These are phyloP conservation scores for Fomitopsis pinicola DNA, from an alignment of 1,284 basidiomycete species.

Conservation along the genomic window DNA sequence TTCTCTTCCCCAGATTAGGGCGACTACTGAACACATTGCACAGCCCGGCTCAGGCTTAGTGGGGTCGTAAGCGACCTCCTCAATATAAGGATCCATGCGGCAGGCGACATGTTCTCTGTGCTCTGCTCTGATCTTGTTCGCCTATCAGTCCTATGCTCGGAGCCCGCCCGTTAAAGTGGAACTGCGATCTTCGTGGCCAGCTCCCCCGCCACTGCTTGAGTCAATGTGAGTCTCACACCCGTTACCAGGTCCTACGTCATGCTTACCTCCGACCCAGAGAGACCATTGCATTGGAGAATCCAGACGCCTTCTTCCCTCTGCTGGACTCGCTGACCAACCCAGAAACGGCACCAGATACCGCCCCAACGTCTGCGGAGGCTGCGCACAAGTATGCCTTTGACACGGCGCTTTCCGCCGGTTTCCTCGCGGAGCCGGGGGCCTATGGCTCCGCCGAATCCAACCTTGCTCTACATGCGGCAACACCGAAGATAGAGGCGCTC, in stretches of 20 bases:
- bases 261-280: slow-evolving; percentile 39
- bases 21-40: too few species aligned
- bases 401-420: slow-evolving; percentile 41
- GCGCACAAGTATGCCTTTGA: slow-evolving; percentile 53
- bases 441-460: slow-evolving; percentile 54
- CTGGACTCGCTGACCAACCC: slow-evolving; percentile 61
- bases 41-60: too few species aligned
- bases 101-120: background rate
- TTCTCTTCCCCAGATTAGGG: too few species aligned
- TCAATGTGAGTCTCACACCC: slow-evolving; percentile 59
- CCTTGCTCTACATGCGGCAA: slow-evolving; percentile 64
- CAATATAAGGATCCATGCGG: background rate
- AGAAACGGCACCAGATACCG: slow-evolving; percentile 31
- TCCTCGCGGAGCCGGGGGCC: slow-evolving; percentile 44
- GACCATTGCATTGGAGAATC: slow-evolving; percentile 58
- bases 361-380: slow-evolving; percentile 38
- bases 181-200: slow-evolving; percentile 78
- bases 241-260: background rate
- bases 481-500: slow-evolving; percentile 71
- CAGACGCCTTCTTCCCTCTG: slow-evolving; percentile 65
- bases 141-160: background rate
- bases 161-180: slow-evolving; percentile 72
- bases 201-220: slow-evolving; percentile 75
- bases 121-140: background rate
- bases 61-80: too few species aligned